A percentile compares a stretch with the other conserved stretches of the same genome.
Evolutionary conservation across 2,329 filamentous ascomycete genomes (phyloP).

Genomic region (Decorospora gaudefroyi): DNA sequence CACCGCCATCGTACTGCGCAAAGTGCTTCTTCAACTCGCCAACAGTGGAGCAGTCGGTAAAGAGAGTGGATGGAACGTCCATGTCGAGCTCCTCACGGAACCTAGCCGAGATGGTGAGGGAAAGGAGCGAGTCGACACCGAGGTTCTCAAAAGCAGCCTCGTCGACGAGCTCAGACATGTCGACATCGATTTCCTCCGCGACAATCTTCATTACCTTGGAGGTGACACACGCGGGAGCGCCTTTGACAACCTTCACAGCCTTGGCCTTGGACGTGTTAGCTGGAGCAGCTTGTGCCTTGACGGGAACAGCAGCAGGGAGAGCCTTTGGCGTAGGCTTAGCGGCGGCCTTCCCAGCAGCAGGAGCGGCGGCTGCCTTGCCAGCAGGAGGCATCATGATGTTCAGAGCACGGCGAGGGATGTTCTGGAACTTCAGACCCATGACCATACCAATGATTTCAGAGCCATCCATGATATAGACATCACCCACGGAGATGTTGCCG

Average conservation of each 20-base stretch:
- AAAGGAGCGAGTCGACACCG: slow-evolving; percentile 65
- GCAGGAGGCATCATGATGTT: slow-evolving; percentile 69
- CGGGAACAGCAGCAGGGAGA: slow-evolving; percentile 44
- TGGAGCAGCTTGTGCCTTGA: slow-evolving; percentile 38
- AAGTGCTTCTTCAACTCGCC: slow-evolving; percentile 65
- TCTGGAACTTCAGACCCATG: slow-evolving; percentile 67
- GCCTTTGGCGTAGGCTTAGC: slow-evolving; percentile 44
- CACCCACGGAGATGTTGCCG: slow-evolving; percentile 61
- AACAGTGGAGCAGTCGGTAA: slow-evolving; percentile 64
- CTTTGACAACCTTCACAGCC: slow-evolving; percentile 54
- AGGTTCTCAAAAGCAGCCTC: slow-evolving; percentile 65
- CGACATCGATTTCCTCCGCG: slow-evolving; percentile 66
- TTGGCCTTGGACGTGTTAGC: slow-evolving; percentile 55
- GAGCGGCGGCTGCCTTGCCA: slow-evolving; percentile 50
- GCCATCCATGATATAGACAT: slow-evolving; percentile 65
- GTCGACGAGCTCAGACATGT: slow-evolving; percentile 62
- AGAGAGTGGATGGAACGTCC: slow-evolving; percentile 62
- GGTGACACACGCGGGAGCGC: slow-evolving; percentile 52
- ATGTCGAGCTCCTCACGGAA: slow-evolving; percentile 65
- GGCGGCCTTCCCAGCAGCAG: slow-evolving; percentile 41
- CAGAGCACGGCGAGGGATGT: slow-evolving; percentile 67
- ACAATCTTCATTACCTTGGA: slow-evolving; percentile 67
- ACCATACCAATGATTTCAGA: slow-evolving; percentile 63
- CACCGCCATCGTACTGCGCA: slow-evolving; percentile 52
- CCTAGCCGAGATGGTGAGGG: slow-evolving; percentile 64